A percentile compares a stretch with the other conserved stretches of the same genome.
phyloP scores from a whole-genome alignment of 305 asterid genomes.

The Fraxinus velutina region DNA sequence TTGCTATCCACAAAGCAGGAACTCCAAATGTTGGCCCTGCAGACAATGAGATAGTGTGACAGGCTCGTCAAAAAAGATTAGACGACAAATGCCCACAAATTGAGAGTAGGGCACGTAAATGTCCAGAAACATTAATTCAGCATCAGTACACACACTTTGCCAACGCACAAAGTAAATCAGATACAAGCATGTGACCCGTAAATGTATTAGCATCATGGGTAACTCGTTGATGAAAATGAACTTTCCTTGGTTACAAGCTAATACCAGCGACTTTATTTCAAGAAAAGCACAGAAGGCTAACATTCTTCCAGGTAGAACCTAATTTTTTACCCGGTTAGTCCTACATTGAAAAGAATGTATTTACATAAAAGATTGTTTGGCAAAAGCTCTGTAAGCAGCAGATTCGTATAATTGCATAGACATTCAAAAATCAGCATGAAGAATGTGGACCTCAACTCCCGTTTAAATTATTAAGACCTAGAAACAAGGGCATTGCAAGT shows the following conservation, averaged over 20 bases:
- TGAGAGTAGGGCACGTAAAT: background rate
- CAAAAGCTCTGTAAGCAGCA: background rate
- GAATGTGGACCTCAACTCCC: background rate
- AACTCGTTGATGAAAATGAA: background rate
- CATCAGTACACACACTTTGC: background rate
- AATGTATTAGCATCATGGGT: background rate
- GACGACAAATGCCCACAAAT: background rate
- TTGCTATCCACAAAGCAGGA: background rate
- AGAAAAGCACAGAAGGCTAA: background rate
- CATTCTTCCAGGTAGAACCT: background rate
- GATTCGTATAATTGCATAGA: too few relatives aligned
- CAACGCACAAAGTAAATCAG: background rate
- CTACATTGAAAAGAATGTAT: background rate
- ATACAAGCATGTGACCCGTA: background rate
- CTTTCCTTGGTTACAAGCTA: background rate
- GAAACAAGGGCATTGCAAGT: background rate
- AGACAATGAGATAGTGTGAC: background rate
- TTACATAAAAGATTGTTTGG: background rate
- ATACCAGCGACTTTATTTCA: background rate
- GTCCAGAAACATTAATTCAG: background rate
- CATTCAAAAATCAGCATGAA: background rate
- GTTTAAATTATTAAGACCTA: background rate
- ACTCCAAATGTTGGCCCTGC: background rate
- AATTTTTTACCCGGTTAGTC: constrained; percentile 22
- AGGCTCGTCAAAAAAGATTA: background rate